Evolutionary conservation across 768 basidiomycete species (phyloP), one percentile per base, ranked within the genome.

Genomic region (Lactifluus subvellereus): DNA sequence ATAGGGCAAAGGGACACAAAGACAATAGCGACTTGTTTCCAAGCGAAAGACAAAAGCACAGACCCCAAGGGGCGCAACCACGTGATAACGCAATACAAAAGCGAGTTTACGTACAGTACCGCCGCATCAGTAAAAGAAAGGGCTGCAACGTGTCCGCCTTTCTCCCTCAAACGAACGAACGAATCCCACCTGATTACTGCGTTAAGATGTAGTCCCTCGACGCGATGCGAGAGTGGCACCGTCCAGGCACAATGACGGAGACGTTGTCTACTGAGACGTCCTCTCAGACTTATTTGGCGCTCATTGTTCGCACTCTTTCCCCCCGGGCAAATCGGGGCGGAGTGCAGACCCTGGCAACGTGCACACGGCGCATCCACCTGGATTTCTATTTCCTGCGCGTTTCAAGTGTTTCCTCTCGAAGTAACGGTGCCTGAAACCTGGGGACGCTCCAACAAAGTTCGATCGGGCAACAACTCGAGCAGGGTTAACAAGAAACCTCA

Each of bases 1-100:
- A 51, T 51, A 56, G 52, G 49, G 38, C 20, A 32, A 13, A 48
- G 38, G 1, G 32, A 53, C 2, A 55, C 16, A 10, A 33, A 51
- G 30, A 59, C 62, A 59, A 59, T 60, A 64, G 38, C 43, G 9
- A 33, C n/a, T 27, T n/a, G 50, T 42, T 27, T 10, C n/a, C 22
- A 20, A 6, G 38, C 16, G 27, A 51, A 16, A 43, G 18, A 55
- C 53, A 64, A 64, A 48, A 55, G 33, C 45, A 43, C 20, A 32
- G 14, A 33, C 32, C 6, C 38, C 6, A 51, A 59, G 16, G 43
- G 35, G 14, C 38, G 14, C 18, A 1, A 16, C 8, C 59, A 60
- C 60, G 45, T 55, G 49, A 48, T 8, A 6, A 11, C 4, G 2
- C 10, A 59, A 42, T 49, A 58, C 57, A 59, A 58, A 10, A 47